phyloP scores from a whole-genome alignment of 495 filamentous ascomycete genomes.

The Talaromyces adpressus region DNA sequence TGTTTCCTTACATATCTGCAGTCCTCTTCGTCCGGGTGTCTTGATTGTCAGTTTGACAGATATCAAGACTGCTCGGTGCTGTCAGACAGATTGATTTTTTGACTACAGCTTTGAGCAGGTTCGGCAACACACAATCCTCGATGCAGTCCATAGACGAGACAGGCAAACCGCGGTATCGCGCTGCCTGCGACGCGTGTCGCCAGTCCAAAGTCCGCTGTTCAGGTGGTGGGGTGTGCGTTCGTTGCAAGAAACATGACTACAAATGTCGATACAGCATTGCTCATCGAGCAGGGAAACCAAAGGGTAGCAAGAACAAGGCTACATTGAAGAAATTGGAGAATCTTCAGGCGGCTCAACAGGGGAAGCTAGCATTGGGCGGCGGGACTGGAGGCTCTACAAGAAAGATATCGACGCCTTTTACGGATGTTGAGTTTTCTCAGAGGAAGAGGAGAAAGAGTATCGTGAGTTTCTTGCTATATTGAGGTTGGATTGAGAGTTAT shows the following conservation, averaged over 20 bases:
- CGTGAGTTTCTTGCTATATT: background rate
- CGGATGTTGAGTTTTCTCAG: background rate
- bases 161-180: conserved; percentile 21
- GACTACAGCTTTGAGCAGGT: background rate
- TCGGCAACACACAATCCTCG: background rate
- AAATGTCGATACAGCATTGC: conserved; percentile 39
- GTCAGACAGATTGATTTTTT: background rate
- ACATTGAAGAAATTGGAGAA: conserved; percentile 37
- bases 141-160: conserved; percentile 1
- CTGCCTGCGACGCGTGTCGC: conserved; percentile 40
- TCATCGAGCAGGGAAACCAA: conserved; percentile 41
- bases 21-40: background rate
- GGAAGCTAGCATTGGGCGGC: conserved; percentile 8
- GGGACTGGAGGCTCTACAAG: conserved; percentile 3
- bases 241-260: conserved; percentile 38
- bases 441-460: background rate
- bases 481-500: background rate
- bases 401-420: background rate
- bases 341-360: conserved; percentile 27
- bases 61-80: background rate
- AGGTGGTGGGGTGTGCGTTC: conserved; percentile 33
- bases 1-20: background rate
- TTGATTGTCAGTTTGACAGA: background rate
- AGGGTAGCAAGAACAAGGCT: conserved; percentile 41
- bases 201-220: conserved; percentile 44